Evolutionary conservation across 345 rosid species (phyloP), one percentile per base, ranked within the genome.

Genomic region (Theobroma cacao): DNA sequence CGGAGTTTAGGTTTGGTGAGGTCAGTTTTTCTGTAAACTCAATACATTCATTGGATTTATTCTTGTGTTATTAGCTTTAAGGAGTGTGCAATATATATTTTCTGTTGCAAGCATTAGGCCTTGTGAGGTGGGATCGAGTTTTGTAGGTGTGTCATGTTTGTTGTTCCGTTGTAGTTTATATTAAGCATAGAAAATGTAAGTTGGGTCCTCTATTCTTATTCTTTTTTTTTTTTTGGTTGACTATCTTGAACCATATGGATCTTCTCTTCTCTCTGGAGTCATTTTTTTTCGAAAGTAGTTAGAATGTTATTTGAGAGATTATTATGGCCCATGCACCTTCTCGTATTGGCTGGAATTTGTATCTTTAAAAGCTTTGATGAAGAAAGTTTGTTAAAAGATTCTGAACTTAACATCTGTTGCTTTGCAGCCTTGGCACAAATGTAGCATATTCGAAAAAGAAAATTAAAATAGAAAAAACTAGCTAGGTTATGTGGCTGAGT

Each of bases 41-140:
- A 50, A 77, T 86, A 76, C 77, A 86, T 86, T 88, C 90, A 87
- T 90, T 90, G 87, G 89, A 83, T 87, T 88, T 86, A 86, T 88
- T 90, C 89, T 72, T 87, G 87, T 87, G 86, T 72, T 86, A 78
- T 82, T 79, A 79, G 80, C 76, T 75, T 76, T 78, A 69, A 80
- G 84, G 71, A 65, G 84, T 78, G 84, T 78, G 85, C 76, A 80
- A 72, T 80, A 76, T 83, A 68, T 68, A 71, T 55, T 80, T 17
- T 55, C 18, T 67, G 79, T 61, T 55, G 71, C 58, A 82, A 76
- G 77, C 75, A 58, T 15, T 63, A 63, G 24, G 60, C 9, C n/a
- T 36, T 58, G 79, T 74, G 68, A 59, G 63, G 75, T 75, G 31
- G 80, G 52, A 62, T 68, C 3, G 80, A 84, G 85, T 82, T 82